A percentile compares a stretch with the other conserved stretches of the same genome.
phyloP scores from a whole-genome alignment of 2,329 filamentous ascomycete species.

The Juglanconis oblonga region DNA sequence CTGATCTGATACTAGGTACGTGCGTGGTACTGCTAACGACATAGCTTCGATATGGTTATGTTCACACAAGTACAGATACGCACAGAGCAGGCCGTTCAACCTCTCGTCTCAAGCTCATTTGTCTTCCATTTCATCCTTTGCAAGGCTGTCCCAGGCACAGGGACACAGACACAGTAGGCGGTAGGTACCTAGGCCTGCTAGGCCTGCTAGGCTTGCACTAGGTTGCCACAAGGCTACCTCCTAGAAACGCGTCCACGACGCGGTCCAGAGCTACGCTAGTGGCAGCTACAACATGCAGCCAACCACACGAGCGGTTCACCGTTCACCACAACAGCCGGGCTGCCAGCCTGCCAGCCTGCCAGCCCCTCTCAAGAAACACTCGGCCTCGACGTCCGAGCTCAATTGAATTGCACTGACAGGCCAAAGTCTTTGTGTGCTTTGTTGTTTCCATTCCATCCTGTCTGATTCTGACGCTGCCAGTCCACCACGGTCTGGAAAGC shows the following conservation, averaged over 20 bases:
- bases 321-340: neutral
- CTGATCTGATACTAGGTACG: too few relatives aligned
- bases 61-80: too few relatives aligned
- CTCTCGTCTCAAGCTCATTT: too few relatives aligned
- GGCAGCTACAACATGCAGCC: neutral
- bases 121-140: too few relatives aligned
- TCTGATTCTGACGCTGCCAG: neutral
- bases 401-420: neutral
- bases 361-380: neutral
- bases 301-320: slow-evolving; percentile 3
- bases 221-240: neutral
- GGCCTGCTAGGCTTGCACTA: neutral
- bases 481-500: neutral
- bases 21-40: too few relatives aligned
- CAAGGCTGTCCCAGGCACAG: too few relatives aligned
- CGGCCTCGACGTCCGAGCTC: neutral
- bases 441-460: neutral
- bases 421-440: neutral
- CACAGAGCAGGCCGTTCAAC: too few relatives aligned
- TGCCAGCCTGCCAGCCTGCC: neutral
- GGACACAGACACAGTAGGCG: too few relatives aligned
- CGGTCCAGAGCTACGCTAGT: neutral
- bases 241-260: neutral
- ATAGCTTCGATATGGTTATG: too few relatives aligned
- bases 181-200: too few relatives aligned